Conservation (phyloP, 140 eudicot species). For the Senecio squalidus region DNA sequence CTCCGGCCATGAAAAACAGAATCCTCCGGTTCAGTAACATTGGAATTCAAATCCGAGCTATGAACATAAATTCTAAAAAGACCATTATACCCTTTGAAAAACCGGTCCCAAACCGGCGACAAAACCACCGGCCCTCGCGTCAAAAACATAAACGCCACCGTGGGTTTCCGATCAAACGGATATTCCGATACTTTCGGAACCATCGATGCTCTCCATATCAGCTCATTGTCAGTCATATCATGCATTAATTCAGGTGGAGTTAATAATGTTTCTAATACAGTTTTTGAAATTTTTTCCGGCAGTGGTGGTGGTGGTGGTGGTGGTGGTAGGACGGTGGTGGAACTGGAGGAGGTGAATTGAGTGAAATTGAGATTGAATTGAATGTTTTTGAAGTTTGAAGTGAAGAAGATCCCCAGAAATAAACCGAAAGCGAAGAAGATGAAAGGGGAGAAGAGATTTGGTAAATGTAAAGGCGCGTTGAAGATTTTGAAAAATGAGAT, state of each 20-base stretch:
- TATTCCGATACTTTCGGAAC: constrained; percentile 36
- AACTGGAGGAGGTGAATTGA: constrained; percentile 33
- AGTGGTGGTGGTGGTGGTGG: background rate
- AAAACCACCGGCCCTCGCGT: constrained; percentile 50
- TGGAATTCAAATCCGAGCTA: constrained; percentile 41
- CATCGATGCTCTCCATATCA: constrained; percentile 67
- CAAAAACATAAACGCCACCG: constrained; percentile 77
- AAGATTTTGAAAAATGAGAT: constrained; percentile 23
- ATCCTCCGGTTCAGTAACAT: constrained; percentile 39
- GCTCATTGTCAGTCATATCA: constrained; percentile 50
- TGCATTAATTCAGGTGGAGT: constrained; percentile 38
- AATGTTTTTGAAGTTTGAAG: constrained; percentile 34
- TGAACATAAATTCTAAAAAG: constrained; percentile 62
- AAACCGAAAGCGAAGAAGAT: constrained; percentile 38
- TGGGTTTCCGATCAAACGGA: constrained; percentile 42
- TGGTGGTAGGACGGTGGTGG: background rate
- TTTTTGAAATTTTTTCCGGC: background rate
- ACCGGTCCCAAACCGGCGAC: constrained; percentile 70
- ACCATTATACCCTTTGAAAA: constrained; percentile 62
- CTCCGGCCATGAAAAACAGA: constrained; percentile 59
- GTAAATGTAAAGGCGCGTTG: constrained; percentile 27
- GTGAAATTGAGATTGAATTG: constrained; percentile 49
- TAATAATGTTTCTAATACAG: constrained; percentile 18
- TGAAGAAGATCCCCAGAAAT: constrained; percentile 35
- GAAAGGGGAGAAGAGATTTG: constrained; percentile 26